Conservation (phyloP, 768 basidiomycete species). For the Suillus alpinus region DNA sequence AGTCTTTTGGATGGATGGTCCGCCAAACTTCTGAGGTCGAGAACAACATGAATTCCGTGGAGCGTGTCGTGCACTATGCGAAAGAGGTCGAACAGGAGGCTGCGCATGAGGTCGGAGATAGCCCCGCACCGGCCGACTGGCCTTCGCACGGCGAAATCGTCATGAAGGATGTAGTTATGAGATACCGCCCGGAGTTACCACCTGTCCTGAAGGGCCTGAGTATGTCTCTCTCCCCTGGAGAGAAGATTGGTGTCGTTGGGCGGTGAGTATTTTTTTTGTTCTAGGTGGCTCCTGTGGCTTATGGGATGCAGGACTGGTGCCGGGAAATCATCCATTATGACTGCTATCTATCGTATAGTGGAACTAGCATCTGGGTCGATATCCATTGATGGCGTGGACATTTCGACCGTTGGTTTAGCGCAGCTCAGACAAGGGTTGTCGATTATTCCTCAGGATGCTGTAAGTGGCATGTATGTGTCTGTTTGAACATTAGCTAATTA, state of each 20-base stretch:
- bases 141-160: slow-evolving; percentile 71
- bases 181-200: slow-evolving; percentile 86
- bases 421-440: slow-evolving; percentile 67
- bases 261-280: slow-evolving; percentile 28
- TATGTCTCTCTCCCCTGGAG: slow-evolving; percentile 67
- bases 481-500: slow-evolving; percentile 1
- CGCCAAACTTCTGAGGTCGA: slow-evolving; percentile 83
- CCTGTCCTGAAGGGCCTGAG: slow-evolving; percentile 80
- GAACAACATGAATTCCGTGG: slow-evolving; percentile 89
- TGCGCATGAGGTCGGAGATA: slow-evolving; percentile 60
- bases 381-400: slow-evolving; percentile 78
- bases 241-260: slow-evolving; percentile 93
- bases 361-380: slow-evolving; percentile 78
- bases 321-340: slow-evolving; percentile 89
- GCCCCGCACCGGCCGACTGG: slow-evolving; percentile 64
- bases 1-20: slow-evolving; percentile 73
- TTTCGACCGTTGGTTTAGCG: slow-evolving; percentile 73
- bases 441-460: slow-evolving; percentile 81
- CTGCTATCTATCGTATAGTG: slow-evolving; percentile 80
- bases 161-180: slow-evolving; percentile 73
- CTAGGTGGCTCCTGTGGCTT: slow-evolving; percentile 9
- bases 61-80: slow-evolving; percentile 81
- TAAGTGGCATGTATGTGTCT: slow-evolving; percentile 34
- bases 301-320: slow-evolving; percentile 62
- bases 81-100: slow-evolving; percentile 81